A percentile compares a stretch with the other conserved stretches of the same genome.
Conservation (phyloP, 2,329 filamentous ascomycete species). For the Xenoacremonium recifei region DNA sequence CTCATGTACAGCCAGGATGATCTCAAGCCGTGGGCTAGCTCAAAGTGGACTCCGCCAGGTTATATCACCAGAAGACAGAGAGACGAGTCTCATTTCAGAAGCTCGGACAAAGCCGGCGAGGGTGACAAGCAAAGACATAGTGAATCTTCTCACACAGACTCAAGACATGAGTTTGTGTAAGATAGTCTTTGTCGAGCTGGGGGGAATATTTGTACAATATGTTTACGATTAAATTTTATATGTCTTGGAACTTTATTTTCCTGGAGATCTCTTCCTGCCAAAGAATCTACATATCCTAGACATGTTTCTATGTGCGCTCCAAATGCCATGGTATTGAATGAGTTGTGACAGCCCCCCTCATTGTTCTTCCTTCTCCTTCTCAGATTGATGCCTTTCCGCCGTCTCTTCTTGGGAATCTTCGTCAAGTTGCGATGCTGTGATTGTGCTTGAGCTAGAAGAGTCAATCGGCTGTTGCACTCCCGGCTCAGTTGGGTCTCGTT, state of each 20-base stretch:
- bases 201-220: too few species aligned
- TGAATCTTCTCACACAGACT: constrained; percentile 18
- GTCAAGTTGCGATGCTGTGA: neutral
- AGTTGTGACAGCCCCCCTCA: too few species aligned
- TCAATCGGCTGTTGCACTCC: neutral
- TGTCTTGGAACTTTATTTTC: constrained; percentile 15
- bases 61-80: constrained; percentile 39
- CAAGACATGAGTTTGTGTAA: constrained; percentile 18
- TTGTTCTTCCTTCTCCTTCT: neutral
- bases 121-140: constrained; percentile 8
- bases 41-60: constrained; percentile 49
- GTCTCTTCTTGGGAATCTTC: neutral
- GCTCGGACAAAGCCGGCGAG: constrained; percentile 13
- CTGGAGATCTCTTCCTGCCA: too few species aligned
- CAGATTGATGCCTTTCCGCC: neutral
- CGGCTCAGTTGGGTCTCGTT: neutral
- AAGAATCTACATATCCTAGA: too few species aligned
- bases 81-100: constrained; percentile 28
- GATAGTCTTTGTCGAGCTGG: too few species aligned
- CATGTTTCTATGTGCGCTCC: constrained; percentile 1
- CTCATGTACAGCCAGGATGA: constrained; percentile 62
- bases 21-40: constrained; percentile 61
- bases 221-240: constrained; percentile 7
- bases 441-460: neutral
- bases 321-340: constrained; percentile 18